phyloP scores from a whole-genome alignment of 2,329 filamentous ascomycete species.

The Aspergillus terreus region DNA sequence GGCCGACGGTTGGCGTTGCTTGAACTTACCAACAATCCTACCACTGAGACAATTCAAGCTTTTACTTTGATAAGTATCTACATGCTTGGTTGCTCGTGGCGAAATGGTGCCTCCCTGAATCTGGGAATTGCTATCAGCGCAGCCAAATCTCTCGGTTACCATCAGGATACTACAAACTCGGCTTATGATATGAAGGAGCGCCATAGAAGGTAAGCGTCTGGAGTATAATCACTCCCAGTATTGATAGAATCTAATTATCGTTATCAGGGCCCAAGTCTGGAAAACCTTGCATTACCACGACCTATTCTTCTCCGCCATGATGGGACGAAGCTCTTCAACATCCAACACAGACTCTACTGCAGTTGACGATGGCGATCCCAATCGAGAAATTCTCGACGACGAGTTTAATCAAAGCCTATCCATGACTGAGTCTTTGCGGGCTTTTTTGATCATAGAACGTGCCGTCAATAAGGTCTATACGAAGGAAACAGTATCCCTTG shows the following conservation, averaged over 20 bases:
- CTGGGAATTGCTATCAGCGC: conserved; percentile 2
- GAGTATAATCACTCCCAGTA: too few relatives aligned
- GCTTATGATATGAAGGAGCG: background rate
- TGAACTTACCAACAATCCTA: conserved; percentile 2
- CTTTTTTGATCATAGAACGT: conserved; percentile 3
- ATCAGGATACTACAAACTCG: background rate
- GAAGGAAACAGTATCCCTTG: conserved; percentile 1
- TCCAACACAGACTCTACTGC: background rate
- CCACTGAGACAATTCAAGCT: conserved; percentile 1
- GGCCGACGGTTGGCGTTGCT: conserved; percentile 1
- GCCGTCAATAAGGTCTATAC: conserved; percentile 5
- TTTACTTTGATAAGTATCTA: conserved; percentile 2
- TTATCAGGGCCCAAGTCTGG: background rate
- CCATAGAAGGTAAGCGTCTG: background rate
- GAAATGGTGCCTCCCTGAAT: background rate
- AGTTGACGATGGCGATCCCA: background rate
- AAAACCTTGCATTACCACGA: conserved; percentile 1
- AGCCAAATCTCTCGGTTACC: background rate
- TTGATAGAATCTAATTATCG: background rate
- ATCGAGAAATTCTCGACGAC: background rate
- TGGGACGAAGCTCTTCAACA: conserved; percentile 1
- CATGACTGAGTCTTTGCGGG: background rate
- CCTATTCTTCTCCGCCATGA: conserved; percentile 5
- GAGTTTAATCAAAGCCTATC: background rate
- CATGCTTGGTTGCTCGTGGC: conserved; percentile 2